Conservation (phyloP, 2,329 filamentous ascomycete species). For the Fusarium subglutinans region DNA sequence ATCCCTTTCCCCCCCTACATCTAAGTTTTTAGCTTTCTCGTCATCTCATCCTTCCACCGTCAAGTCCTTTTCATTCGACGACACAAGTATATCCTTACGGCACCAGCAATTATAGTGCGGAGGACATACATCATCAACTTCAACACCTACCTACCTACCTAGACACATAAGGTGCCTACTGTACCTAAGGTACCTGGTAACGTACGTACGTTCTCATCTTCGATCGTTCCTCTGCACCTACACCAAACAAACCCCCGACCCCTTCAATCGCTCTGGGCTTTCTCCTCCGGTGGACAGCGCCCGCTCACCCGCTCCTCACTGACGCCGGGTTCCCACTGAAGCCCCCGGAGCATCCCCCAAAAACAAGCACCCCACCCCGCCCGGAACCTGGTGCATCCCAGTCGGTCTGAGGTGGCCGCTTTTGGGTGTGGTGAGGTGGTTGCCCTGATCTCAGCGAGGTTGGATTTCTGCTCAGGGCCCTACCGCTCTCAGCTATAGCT, state of each 20-base stretch:
- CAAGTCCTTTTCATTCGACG: neutral
- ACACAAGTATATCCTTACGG: neutral
- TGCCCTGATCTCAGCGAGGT: conserved; percentile 26
- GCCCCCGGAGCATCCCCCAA: conserved; percentile 25
- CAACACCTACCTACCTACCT: no score
- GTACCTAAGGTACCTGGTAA: neutral
- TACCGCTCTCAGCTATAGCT: conserved; percentile 20
- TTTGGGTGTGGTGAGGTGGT: conserved; percentile 25
- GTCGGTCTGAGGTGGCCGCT: conserved; percentile 26
- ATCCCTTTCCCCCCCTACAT: conserved; percentile 1
- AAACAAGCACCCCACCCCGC: conserved; percentile 32
- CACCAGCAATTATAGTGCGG: neutral
- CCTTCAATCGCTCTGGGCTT: conserved; percentile 1
- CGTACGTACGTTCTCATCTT: neutral
- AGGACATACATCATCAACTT: neutral
- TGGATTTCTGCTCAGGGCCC: conserved; percentile 25
- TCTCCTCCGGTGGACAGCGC: conserved; percentile 9
- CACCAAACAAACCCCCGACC: neutral
- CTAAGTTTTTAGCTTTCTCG: neutral
- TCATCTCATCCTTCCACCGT: neutral
- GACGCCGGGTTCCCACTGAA: conserved; percentile 23
- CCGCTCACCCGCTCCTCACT: conserved; percentile 17
- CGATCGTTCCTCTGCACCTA: neutral
- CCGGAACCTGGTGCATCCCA: conserved; percentile 21
- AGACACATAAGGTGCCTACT: neutral